Evolutionary conservation across 2,329 filamentous ascomycete species (phyloP).

Genomic region (Talaromyces sp.): DNA sequence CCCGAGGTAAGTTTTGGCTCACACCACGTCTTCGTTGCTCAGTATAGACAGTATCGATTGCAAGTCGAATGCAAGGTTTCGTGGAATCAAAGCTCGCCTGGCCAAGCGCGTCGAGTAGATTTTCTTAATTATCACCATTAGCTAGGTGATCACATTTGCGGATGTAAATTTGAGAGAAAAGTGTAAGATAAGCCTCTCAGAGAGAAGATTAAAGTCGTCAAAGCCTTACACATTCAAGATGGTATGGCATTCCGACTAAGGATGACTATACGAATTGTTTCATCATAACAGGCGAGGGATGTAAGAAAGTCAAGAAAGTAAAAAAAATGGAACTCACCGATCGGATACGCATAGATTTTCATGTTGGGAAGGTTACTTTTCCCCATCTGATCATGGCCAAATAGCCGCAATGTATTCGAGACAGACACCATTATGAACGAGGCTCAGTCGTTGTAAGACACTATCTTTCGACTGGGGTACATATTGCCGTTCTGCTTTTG

Average conservation of each 20-base stretch:
- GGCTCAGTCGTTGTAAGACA: conserved; percentile 42
- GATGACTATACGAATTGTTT: conserved; percentile 82
- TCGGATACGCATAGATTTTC: not conserved
- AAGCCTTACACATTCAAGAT: conserved; percentile 43
- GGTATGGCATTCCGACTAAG: conserved; percentile 72
- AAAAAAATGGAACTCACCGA: conserved; percentile 10
- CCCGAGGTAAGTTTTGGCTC: no score
- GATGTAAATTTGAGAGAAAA: not conserved
- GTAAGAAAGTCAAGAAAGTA: conserved; percentile 1
- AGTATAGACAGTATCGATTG: no score
- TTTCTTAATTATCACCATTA: no score
- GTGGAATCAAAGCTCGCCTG: no score
- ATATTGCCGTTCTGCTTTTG: conserved; percentile 5
- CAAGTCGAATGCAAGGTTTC: no score
- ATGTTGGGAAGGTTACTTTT: not conserved
- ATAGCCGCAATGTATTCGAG: not conserved
- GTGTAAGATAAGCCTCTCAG: conserved; percentile 34
- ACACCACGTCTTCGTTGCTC: no score
- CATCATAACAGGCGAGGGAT: conserved; percentile 64
- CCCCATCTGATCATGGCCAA: not conserved
- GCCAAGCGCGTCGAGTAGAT: no score
- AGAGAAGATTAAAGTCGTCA: conserved; percentile 53
- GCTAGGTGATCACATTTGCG: no score
- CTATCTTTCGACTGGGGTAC: conserved; percentile 34
- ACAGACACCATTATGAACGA: no score